Base-by-base conservation (phyloP, 2,329 filamentous ascomycete species). In the Apiospora malaysiana region DNA sequence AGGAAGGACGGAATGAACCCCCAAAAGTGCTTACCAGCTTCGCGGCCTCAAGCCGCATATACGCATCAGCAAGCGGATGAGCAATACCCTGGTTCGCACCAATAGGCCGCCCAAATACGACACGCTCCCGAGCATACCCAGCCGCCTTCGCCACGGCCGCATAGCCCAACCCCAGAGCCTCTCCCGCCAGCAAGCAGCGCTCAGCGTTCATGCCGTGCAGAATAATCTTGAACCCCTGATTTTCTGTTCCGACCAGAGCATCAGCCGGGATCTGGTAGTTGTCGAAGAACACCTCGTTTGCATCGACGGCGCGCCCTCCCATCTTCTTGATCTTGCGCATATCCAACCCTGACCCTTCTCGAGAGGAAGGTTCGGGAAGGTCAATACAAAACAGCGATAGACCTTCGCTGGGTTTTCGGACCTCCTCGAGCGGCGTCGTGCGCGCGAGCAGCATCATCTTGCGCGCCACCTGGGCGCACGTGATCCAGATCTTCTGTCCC, bases 401-500 rank as follows among this genome's bases (percentile, higher is more conserved):
- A 0, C 92, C 93, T 78, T 95, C 90, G n/a, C 89, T 93, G 0
- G 91, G 88, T 77, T 91, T 94, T 71, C 84, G 83, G 0, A 90
- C 89, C 71, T 93, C 85, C 68, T 93, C 91, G 0, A 91, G 75
- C 0, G 92, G 88, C 0, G 90, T 93, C 0, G 93, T 97, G 0
- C 94, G 88, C 0, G 93, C 93, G 0, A 97, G 86, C 0, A 97
- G 85, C 4, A 97, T 91, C 93, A 97, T 97, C 76, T 94, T 93
- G 4, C 87, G 86, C 0, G 94, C 93, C 0, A 95, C 92, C 78
- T 97, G 93, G 0, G 94, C 94, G 69, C 90, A 95, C 0, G 93
- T 93, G 70, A 96, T 97, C 94, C 94, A 97, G 70, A 95, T 95
- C 82, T 97, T 97, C 78, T 95, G 93, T 0, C 94, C 93, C 0